Percentiles rank a stretch among this genome's conserved stretches.
Evolutionary conservation across 331 rosid species (phyloP).

Genomic region (Rosa hybrid): DNA sequence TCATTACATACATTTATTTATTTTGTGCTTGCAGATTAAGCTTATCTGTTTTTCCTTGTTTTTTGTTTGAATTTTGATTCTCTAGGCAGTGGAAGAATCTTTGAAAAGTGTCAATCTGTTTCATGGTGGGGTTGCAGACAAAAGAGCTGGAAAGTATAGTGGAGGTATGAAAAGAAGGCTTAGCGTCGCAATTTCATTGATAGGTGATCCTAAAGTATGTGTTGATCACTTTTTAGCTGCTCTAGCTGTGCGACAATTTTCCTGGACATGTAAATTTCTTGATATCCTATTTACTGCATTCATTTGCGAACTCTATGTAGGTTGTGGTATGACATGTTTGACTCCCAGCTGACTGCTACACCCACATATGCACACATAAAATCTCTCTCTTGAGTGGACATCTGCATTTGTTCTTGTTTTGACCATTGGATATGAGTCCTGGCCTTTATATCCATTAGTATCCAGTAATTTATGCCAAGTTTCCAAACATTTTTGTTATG

Average conservation of each 20-base stretch:
- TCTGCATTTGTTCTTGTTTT: no score
- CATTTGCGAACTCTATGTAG: slow-evolving; percentile 26
- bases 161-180: slow-evolving; percentile 99
- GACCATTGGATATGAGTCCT: no score
- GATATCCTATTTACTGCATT: slow-evolving; percentile 11
- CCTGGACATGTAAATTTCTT: not conserved
- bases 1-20: not conserved
- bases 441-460: no score
- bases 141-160: slow-evolving; percentile 78
- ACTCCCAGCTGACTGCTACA: no score
- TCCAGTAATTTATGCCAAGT: no score
- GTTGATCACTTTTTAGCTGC: slow-evolving; percentile 8
- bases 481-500: no score
- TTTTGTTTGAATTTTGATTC: slow-evolving; percentile 9
- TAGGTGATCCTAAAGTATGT: slow-evolving; percentile 81
- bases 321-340: slow-evolving; percentile 39
- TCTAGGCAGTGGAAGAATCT: slow-evolving; percentile 96
- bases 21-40: not conserved
- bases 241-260: not conserved
- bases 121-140: slow-evolving; percentile 86
- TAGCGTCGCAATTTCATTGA: slow-evolving; percentile 93
- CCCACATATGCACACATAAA: no score
- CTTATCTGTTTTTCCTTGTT: not conserved
- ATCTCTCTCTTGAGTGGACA: no score
- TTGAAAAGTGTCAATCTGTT: slow-evolving; percentile 71